Evolutionary conservation across 441 rosid species (phyloP).

Genomic region (Dalechampia spathulata): DNA sequence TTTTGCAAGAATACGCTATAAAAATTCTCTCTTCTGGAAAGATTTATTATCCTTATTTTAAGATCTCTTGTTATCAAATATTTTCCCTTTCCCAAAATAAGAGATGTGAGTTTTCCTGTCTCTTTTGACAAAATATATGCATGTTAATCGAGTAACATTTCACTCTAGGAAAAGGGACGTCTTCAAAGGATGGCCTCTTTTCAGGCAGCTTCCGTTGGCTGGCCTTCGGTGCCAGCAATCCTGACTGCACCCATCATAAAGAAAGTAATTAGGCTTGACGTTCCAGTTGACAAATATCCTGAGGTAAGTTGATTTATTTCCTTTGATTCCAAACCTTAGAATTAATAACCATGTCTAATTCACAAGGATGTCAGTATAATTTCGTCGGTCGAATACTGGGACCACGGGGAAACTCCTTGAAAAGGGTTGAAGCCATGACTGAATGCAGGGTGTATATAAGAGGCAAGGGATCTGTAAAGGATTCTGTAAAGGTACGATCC

Average conservation of each 20-base stretch:
- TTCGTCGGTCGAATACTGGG: slow-evolving; percentile 96
- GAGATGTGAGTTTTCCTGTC: neutral
- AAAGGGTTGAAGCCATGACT: slow-evolving; percentile 81
- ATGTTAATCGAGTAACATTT: slow-evolving; percentile 10
- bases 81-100: too few relatives aligned
- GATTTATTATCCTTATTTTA: too few relatives aligned
- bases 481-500: slow-evolving; percentile 81
- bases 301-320: slow-evolving; percentile 42
- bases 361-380: slow-evolving; percentile 51
- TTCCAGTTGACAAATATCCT: slow-evolving; percentile 89
- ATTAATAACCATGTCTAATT: slow-evolving; percentile 22
- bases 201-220: slow-evolving; percentile 59
- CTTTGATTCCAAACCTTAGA: neutral
- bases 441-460: slow-evolving; percentile 84
- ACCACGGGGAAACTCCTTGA: slow-evolving; percentile 94
- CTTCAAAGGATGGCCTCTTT: slow-evolving; percentile 61
- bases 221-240: slow-evolving; percentile 68
- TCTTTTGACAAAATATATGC: neutral
- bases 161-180: slow-evolving; percentile 63
- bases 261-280: slow-evolving; percentile 76
- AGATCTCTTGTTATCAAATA: too few relatives aligned
- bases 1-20: too few relatives aligned
- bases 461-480: slow-evolving; percentile 94
- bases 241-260: slow-evolving; percentile 58
- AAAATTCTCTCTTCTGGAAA: too few relatives aligned